Evolutionary conservation across 495 filamentous ascomycete genomes (phyloP), one percentile per base, ranked within the genome.

Genomic region (Copromyces sp.): DNA sequence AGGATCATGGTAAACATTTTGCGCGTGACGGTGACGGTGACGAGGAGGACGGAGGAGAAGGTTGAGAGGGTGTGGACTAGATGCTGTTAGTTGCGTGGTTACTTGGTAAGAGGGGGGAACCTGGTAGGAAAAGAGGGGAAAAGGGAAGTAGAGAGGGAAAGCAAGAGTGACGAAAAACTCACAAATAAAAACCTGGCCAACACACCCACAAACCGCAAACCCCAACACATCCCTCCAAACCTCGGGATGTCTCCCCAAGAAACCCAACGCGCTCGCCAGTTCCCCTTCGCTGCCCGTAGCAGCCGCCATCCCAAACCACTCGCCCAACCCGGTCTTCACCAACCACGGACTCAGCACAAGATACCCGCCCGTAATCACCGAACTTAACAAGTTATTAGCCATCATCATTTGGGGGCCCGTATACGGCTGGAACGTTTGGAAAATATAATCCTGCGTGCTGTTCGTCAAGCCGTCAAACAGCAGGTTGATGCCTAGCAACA

Each of bases 1-100:
- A 99, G 86, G 73, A 98, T 92, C 95, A 99, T 99, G 73, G 94
- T 98, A 78, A 98, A 86, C 96, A 99, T 99, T 84, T 99, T 99
- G 75, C 95, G 86, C 61, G 95, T 99, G 12, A 99, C 95, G 3
- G 94, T 99, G 0, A 99, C 94, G 11, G 95, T 99, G 14, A 98
- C 95, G 38, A 99, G 89, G 69, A 98, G 86, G 71, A 99, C 85
- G 9, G 91, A 94, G 41, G 93, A 95, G 83, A 99, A 99, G 44
- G 90, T 90, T 16, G 92, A 91, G 42, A 99, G 87, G 0, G 96
- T 97, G 83, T 97, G 94, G 86, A 97, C 89, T 92, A 37, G 41
- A 45, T 70, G 38, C 35, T 59, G 38, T 71, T 20, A 45, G 24
- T 24, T 24, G 24, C 24, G 24, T 24, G 24, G 24, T 24, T 0